Percentiles rank a stretch among this genome's conserved stretches.
These are phyloP conservation scores for Citrus australasica DNA, from an alignment of 345 rosid species.

Conservation along the genomic window DNA sequence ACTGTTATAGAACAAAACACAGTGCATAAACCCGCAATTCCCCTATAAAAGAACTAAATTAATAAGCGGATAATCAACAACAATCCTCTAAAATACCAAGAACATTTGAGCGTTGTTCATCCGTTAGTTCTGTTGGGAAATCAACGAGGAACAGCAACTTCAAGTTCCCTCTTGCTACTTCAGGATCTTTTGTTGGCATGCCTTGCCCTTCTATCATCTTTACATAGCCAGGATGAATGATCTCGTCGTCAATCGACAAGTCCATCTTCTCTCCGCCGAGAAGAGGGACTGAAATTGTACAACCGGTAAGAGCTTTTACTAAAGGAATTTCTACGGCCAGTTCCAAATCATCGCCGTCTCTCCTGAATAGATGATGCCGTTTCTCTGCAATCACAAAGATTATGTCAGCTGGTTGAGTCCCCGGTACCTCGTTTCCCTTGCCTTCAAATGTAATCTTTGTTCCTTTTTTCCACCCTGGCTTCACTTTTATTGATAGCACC, in stretches of 20 bases:
- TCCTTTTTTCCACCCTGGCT: constrained; percentile 87
- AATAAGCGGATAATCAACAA: constrained; percentile 14
- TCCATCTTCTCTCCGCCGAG: constrained; percentile 45
- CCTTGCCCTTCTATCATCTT: constrained; percentile 54
- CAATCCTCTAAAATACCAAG: constrained; percentile 45
- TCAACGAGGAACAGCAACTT: constrained; percentile 39
- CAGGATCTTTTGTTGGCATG: constrained; percentile 58
- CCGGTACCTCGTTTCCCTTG: constrained; percentile 66
- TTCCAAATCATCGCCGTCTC: constrained; percentile 71
- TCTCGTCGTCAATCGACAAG: constrained; percentile 38
- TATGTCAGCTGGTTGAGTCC: constrained; percentile 57
- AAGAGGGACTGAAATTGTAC: constrained; percentile 50
- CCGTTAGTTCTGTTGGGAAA: constrained; percentile 54
- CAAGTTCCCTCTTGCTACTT: constrained; percentile 59
- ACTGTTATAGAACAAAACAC: background rate
- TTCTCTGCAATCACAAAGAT: constrained; percentile 62
- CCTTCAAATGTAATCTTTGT: constrained; percentile 85
- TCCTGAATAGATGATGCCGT: constrained; percentile 43
- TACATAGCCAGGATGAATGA: constrained; percentile 55
- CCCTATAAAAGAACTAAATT: background rate
- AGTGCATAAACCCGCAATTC: background rate
- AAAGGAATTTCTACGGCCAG: constrained; percentile 53
- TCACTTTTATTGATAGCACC: constrained; percentile 56
- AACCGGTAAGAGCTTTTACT: constrained; percentile 60
- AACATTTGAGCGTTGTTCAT: constrained; percentile 42